Evolutionary conservation across 345 rosid species (phyloP), one percentile per base, ranked within the genome.

Genomic region (Hibiscus syriacus): DNA sequence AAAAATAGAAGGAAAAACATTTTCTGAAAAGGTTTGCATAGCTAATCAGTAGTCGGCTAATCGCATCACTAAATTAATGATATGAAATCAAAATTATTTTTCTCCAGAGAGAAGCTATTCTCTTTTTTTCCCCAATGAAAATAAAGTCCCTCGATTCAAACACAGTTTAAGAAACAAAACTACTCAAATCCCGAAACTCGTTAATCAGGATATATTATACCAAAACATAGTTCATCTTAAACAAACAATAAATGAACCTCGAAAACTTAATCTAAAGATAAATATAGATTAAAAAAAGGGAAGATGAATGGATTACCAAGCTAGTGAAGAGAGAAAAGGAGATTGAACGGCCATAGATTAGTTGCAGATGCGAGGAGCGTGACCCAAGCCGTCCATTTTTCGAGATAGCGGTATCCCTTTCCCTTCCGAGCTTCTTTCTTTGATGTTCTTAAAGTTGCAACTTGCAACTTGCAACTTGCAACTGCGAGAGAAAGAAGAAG

Each of bases 371-470:
- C 61, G n/a, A n/a, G n/a, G n/a, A n/a, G n/a, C n/a, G n/a, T n/a
- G n/a, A n/a, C n/a, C n/a, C n/a, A n/a, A n/a, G 38, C 57, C 64
- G 41, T 76, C 60, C 73, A 68, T 70, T 49, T n/a, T 53, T 48
- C 11, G 41, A 55, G 54, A 55, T 23, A 30, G 52, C 22, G 43
- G 17, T 16, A 19, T 20, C 9, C 2, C 55, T 30, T n/a, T 9
- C 14, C 50, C 16, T 5, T 34, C 19, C 19, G 23, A 34, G 29
- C 46, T 58, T 43, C 20, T 14, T 55, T 43, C 8, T 38, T 38
- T 38, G 63, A n/a, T 22, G 62, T 25, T 36, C 0, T 23, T 2
- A 8, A 38, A 22, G 34, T 22, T 36, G 29, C 32, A 30, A 19
- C 11, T n/a, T n/a, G n/a, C n/a, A n/a, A n/a, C n/a, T n/a, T n/a